phyloP scores from a whole-genome alignment of 2,329 filamentous ascomycete genomes.

The Epichloe hybrida region DNA sequence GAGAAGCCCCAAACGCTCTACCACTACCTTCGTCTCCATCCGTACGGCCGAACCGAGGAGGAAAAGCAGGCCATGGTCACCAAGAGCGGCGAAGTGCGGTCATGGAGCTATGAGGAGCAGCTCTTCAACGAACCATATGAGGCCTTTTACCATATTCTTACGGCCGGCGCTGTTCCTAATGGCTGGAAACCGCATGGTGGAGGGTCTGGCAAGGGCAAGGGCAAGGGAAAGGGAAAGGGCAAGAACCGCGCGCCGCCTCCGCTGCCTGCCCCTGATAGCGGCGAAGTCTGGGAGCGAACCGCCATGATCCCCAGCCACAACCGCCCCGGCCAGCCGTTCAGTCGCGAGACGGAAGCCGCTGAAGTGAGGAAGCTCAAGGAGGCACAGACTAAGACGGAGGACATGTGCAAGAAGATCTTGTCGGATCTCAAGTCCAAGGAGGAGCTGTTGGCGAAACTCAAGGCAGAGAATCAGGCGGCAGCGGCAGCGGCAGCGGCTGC shows the following conservation, averaged over 20 bases:
- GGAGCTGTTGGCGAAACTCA: slow-evolving; percentile 44
- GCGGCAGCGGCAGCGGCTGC: slow-evolving; percentile 37
- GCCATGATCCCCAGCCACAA: slow-evolving; percentile 61
- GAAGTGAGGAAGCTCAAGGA: slow-evolving; percentile 49
- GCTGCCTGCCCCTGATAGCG: slow-evolving; percentile 24
- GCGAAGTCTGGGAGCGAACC: slow-evolving; percentile 49
- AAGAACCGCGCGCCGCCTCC: slow-evolving; percentile 28
- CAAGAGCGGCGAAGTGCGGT: slow-evolving; percentile 51
- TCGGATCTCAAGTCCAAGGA: slow-evolving; percentile 52
- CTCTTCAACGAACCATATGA: slow-evolving; percentile 96
- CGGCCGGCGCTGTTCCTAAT: slow-evolving; percentile 49
- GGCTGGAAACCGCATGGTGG: slow-evolving; percentile 28
- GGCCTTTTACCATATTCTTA: slow-evolving; percentile 78
- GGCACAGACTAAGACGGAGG: slow-evolving; percentile 49
- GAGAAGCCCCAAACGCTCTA: slow-evolving; percentile 96
- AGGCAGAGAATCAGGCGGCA: slow-evolving; percentile 44
- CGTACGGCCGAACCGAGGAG: slow-evolving; percentile 72
- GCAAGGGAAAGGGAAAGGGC: slow-evolving; percentile 32
- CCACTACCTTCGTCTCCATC: slow-evolving; percentile 82
- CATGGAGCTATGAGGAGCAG: slow-evolving; percentile 84
- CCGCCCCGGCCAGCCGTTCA: slow-evolving; percentile 58
- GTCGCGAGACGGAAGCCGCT: slow-evolving; percentile 52
- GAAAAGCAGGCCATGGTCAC: slow-evolving; percentile 47
- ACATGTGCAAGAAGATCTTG: slow-evolving; percentile 45
- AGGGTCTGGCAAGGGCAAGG: slow-evolving; percentile 34